These are phyloP conservation scores for Aphanomyces euteiches DNA, from an alignment of 352 stramenopile genomes.

Conservation along the genomic window DNA sequence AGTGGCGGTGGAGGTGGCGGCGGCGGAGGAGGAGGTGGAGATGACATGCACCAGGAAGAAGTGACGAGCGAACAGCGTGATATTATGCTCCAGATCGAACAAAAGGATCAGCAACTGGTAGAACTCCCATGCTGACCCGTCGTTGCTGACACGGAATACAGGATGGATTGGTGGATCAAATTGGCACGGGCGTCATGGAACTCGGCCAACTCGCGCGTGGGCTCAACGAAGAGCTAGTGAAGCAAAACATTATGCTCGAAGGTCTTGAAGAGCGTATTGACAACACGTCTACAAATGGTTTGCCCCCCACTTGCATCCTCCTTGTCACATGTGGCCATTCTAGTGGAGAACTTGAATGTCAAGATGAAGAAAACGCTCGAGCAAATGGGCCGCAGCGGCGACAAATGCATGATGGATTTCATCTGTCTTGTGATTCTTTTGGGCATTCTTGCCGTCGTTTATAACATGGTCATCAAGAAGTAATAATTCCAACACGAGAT, in stretches of 20 bases:
- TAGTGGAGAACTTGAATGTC: slow-evolving; percentile 78
- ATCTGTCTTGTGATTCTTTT: slow-evolving; percentile 85
- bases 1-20: slow-evolving; percentile 36
- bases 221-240: slow-evolving; percentile 78
- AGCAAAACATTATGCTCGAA: slow-evolving; percentile 86
- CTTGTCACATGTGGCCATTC: too few relatives aligned
- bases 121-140: background rate
- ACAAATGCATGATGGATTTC: slow-evolving; percentile 89
- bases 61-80: slow-evolving; percentile 62
- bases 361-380: slow-evolving; percentile 84
- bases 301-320: background rate
- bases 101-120: slow-evolving; percentile 83
- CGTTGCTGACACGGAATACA: slow-evolving; percentile 22
- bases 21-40: slow-evolving; percentile 22
- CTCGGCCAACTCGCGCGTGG: slow-evolving; percentile 71
- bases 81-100: slow-evolving; percentile 70
- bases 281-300: slow-evolving; percentile 71
- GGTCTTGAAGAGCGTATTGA: slow-evolving; percentile 76
- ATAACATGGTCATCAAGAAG: slow-evolving; percentile 89
- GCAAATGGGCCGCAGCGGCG: slow-evolving; percentile 61
- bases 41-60: slow-evolving; percentile 38
- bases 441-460: slow-evolving; percentile 74
- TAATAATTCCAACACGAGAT: slow-evolving; percentile 23
- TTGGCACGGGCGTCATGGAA: slow-evolving; percentile 70
- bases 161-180: slow-evolving; percentile 85